phyloP scores from a whole-genome alignment of 2,329 filamentous ascomycete genomes.

The Ceratocystis huliohia region DNA sequence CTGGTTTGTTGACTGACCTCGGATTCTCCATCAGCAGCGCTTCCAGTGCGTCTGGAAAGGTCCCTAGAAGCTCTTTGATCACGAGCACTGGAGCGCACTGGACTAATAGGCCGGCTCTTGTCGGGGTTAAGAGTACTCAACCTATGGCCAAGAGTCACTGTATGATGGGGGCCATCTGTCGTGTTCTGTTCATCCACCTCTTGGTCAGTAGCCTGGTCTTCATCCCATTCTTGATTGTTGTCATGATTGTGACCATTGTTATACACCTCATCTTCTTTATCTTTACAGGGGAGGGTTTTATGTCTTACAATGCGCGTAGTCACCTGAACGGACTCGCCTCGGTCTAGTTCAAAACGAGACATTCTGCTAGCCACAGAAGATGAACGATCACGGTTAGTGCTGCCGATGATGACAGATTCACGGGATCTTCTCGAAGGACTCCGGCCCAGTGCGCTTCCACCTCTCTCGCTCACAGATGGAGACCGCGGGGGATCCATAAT shows the following conservation, averaged over 20 bases:
- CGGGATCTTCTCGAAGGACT: slow-evolving; percentile 31
- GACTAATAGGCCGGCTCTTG: slow-evolving; percentile 6
- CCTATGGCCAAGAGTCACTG: slow-evolving; percentile 13
- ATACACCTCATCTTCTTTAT: slow-evolving; percentile 28
- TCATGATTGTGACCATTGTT: background rate
- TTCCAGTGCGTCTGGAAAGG: slow-evolving; percentile 24
- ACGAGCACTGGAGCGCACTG: slow-evolving; percentile 23
- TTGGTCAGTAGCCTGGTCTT: slow-evolving; percentile 13
- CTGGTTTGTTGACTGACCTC: slow-evolving; percentile 18
- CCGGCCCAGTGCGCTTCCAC: slow-evolving; percentile 31
- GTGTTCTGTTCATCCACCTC: slow-evolving; percentile 15
- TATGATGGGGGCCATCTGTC: slow-evolving; percentile 14
- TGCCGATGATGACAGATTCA: slow-evolving; percentile 34
- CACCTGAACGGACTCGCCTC: slow-evolving; percentile 61
- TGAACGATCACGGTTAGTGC: slow-evolving; percentile 35
- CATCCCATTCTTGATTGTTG: slow-evolving; percentile 24
- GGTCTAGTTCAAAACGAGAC: slow-evolving; percentile 40
- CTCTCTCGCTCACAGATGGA: slow-evolving; percentile 35
- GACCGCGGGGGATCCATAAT: slow-evolving; percentile 33
- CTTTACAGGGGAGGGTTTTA: slow-evolving; percentile 45
- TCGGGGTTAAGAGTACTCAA: slow-evolving; percentile 16
- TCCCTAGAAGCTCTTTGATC: slow-evolving; percentile 38
- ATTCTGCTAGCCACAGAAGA: slow-evolving; percentile 43
- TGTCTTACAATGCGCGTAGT: slow-evolving; percentile 73
- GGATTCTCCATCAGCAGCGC: slow-evolving; percentile 25